A percentile compares a stretch with the other conserved stretches of the same genome.
Evolutionary conservation across 2,329 filamentous ascomycete species (phyloP).

Genomic region (Sporothrix phasma): DNA sequence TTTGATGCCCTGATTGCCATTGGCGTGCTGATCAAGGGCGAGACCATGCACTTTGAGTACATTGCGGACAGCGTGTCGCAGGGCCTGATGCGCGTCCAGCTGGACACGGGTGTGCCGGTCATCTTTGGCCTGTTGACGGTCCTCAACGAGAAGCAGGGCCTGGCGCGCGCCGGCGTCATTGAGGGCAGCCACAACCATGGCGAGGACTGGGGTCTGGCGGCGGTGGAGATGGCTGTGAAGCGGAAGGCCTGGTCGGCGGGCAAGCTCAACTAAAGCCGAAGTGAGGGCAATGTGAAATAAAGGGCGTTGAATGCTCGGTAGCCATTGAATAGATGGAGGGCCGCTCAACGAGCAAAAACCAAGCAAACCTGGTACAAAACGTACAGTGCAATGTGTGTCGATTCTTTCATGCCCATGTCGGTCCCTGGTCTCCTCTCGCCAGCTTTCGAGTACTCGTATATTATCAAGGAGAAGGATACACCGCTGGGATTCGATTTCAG

Average conservation of each 20-base stretch:
- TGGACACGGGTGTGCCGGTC: constrained; percentile 81
- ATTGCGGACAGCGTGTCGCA: constrained; percentile 86
- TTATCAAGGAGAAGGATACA: too few species aligned
- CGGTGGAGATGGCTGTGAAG: constrained; percentile 89
- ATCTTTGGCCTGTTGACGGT: constrained; percentile 89
- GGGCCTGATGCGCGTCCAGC: constrained; percentile 86
- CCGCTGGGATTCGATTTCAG: too few species aligned
- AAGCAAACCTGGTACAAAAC: too few species aligned
- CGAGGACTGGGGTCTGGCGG: constrained; percentile 89
- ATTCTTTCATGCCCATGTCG: too few species aligned
- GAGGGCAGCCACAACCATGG: constrained; percentile 76
- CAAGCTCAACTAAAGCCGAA: constrained; percentile 34
- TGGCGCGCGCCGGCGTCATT: constrained; percentile 70
- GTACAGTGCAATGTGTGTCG: too few species aligned
- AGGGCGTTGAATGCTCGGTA: constrained; percentile 1
- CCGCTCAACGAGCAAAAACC: neutral
- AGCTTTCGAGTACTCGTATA: too few species aligned
- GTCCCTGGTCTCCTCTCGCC: too few species aligned
- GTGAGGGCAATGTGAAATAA: neutral
- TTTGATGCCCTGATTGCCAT: constrained; percentile 95
- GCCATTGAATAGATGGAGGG: neutral
- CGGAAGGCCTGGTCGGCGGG: constrained; percentile 73
- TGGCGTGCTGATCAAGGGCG: constrained; percentile 93
- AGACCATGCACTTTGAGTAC: constrained; percentile 99
- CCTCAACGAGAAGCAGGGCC: constrained; percentile 76